Percentiles rank a stretch among this genome's conserved stretches.
Conservation (phyloP, 805 yeast genomes). For the Ogataea populi-albae region DNA sequence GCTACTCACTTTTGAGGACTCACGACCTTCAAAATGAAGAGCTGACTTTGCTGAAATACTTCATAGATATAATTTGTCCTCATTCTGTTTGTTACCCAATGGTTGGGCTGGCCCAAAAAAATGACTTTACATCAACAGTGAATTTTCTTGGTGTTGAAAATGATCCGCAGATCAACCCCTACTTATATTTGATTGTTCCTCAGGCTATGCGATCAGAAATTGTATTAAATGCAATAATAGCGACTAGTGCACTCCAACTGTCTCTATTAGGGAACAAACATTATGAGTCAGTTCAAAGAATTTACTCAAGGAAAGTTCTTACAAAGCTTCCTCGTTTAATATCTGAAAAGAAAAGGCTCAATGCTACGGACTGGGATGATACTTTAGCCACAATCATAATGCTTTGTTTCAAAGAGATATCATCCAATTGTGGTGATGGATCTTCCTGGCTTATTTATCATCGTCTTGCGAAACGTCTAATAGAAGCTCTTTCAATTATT, state of each 20-base stretch:
- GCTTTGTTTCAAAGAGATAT: slow-evolving; percentile 42
- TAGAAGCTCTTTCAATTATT: slow-evolving; percentile 27
- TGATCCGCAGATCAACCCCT: slow-evolving; percentile 35
- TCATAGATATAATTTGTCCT: slow-evolving; percentile 37
- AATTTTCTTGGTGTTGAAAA: not conserved
- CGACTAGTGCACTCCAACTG: slow-evolving; percentile 38
- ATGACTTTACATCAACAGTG: not conserved
- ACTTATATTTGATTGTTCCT: slow-evolving; percentile 37
- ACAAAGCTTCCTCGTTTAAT: slow-evolving; percentile 32
- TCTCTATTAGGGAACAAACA: slow-evolving; percentile 29
- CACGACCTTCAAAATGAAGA: slow-evolving; percentile 18
- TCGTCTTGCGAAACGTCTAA: slow-evolving; percentile 37
- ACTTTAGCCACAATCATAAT: slow-evolving; percentile 38
- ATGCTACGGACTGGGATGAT: slow-evolving; percentile 37
- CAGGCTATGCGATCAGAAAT: slow-evolving; percentile 33
- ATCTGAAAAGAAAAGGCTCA: slow-evolving; percentile 21
- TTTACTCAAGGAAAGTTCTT: slow-evolving; percentile 30
- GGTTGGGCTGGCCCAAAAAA: slow-evolving; percentile 7
- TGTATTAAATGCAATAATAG: slow-evolving; percentile 35
- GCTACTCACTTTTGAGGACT: not conserved
- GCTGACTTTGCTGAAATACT: slow-evolving; percentile 30
- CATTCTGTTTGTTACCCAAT: slow-evolving; percentile 38
- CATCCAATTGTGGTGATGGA: slow-evolving; percentile 37
- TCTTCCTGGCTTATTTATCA: slow-evolving; percentile 38
- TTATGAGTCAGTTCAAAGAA: slow-evolving; percentile 28